Percentiles rank a stretch among this genome's conserved stretches.
Conservation (phyloP, 2,329 filamentous ascomycete genomes). For the Pseudogymnoascus sp. region DNA sequence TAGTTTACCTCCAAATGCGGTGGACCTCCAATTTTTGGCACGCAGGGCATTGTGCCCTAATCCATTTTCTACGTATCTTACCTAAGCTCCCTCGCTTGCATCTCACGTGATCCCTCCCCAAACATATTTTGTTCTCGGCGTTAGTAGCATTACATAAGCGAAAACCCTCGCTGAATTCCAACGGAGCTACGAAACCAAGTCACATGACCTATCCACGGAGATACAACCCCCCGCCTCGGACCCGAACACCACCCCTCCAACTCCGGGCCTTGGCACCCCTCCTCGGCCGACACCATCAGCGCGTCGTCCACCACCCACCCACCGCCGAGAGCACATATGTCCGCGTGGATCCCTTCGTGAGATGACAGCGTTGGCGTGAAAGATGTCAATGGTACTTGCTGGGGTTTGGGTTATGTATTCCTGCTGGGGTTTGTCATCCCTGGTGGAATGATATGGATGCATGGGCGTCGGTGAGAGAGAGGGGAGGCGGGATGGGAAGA, state of each 20-base stretch:
- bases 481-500: neutral
- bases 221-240: neutral
- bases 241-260: neutral
- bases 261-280: neutral
- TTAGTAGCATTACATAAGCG: too few species aligned
- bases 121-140: too few species aligned
- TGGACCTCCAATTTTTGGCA: neutral
- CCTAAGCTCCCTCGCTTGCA: neutral
- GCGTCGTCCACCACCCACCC: neutral
- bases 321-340: neutral
- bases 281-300: neutral
- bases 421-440: too few species aligned
- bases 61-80: neutral
- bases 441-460: too few species aligned
- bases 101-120: neutral
- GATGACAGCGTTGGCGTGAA: neutral
- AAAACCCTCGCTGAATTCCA: too few species aligned
- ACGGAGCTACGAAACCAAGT: too few species aligned
- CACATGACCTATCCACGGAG: too few species aligned
- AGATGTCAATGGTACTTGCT: neutral
- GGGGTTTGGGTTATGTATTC: too few species aligned
- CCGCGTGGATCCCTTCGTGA: neutral
- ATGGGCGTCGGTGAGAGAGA: neutral
- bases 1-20: neutral
- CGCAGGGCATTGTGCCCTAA: slow-evolving; percentile 5